Conservation (phyloP, 106 monocot species). For the Iris macrosiphon region DNA sequence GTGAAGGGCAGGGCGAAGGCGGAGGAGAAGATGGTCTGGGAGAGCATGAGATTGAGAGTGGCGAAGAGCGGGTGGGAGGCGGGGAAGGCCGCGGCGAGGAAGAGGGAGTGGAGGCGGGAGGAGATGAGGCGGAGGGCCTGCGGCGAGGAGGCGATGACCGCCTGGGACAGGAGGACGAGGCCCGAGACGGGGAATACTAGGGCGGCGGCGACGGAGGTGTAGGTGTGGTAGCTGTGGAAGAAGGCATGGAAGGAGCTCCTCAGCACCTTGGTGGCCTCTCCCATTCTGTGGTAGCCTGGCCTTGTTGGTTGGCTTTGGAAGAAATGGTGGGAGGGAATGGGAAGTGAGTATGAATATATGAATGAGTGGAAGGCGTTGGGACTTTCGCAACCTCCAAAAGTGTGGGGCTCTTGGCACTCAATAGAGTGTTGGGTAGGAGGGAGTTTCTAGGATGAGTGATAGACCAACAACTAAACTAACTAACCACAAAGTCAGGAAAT, state of each 20-base stretch:
- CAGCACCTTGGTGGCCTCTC: slow-evolving; percentile 30
- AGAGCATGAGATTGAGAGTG: slow-evolving; percentile 47
- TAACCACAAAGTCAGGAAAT: slow-evolving; percentile 7
- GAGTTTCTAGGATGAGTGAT: slow-evolving; percentile 19
- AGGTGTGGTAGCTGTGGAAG: slow-evolving; percentile 48
- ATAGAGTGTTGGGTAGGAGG: slow-evolving; percentile 9
- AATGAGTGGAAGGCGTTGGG: background rate
- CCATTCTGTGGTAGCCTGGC: too few species aligned
- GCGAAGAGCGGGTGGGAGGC: slow-evolving; percentile 31
- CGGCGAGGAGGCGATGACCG: slow-evolving; percentile 19
- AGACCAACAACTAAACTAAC: slow-evolving; percentile 26
- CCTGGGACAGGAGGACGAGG: slow-evolving; percentile 41
- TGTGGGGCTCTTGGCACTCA: background rate
- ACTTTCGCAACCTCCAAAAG: background rate
- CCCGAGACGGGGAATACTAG: slow-evolving; percentile 53
- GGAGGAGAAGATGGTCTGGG: slow-evolving; percentile 50
- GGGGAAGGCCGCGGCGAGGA: slow-evolving; percentile 55
- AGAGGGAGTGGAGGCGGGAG: slow-evolving; percentile 37
- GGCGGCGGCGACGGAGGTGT: slow-evolving; percentile 39
- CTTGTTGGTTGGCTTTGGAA: background rate
- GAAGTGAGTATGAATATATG: background rate
- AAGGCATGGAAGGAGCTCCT: slow-evolving; percentile 55
- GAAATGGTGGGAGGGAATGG: background rate
- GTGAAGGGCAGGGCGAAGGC: slow-evolving; percentile 51
- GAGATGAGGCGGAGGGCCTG: slow-evolving; percentile 15